These are phyloP conservation scores for Kalmusia sp. DNA, from an alignment of 2,329 filamentous ascomycete genomes.

Conservation along the genomic window DNA sequence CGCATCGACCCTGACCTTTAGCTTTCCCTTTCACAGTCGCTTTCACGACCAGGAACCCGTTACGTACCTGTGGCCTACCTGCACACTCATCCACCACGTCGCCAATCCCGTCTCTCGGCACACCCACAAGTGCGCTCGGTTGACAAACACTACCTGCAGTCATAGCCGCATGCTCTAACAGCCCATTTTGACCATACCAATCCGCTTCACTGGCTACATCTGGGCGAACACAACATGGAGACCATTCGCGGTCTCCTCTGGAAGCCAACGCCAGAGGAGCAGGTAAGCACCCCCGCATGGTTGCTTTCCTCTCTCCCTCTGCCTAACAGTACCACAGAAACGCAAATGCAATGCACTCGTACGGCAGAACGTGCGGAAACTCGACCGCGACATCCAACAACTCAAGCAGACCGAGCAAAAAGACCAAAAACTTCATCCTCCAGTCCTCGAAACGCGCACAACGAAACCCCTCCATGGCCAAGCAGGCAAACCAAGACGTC, in stretches of 20 bases:
- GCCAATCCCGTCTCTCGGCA: neutral
- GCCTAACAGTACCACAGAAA: constrained; percentile 64
- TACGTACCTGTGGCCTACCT: neutral
- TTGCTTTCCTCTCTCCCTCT: neutral
- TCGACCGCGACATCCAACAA: constrained; percentile 88
- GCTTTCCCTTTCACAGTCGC: neutral
- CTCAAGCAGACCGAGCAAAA: constrained; percentile 76
- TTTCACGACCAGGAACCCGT: too few species aligned
- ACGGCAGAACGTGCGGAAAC: constrained; percentile 86
- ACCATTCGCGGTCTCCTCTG: constrained; percentile 84
- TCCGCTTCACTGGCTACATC: neutral
- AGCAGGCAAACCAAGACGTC: constrained; percentile 81
- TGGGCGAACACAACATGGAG: constrained; percentile 69
- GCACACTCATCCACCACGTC: neutral
- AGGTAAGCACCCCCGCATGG: constrained; percentile 64
- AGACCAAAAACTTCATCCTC: constrained; percentile 82
- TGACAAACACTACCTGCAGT: too few species aligned
- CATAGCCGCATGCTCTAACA: too few species aligned
- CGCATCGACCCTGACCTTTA: neutral
- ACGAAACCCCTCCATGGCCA: constrained; percentile 77
- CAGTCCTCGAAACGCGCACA: constrained; percentile 82
- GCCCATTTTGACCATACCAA: constrained; percentile 62
- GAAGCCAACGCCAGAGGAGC: constrained; percentile 90
- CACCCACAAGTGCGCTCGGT: too few species aligned
- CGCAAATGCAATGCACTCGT: constrained; percentile 94